phyloP scores from a whole-genome alignment of 306 rosid genomes.

The Begonia peltatifolia region DNA sequence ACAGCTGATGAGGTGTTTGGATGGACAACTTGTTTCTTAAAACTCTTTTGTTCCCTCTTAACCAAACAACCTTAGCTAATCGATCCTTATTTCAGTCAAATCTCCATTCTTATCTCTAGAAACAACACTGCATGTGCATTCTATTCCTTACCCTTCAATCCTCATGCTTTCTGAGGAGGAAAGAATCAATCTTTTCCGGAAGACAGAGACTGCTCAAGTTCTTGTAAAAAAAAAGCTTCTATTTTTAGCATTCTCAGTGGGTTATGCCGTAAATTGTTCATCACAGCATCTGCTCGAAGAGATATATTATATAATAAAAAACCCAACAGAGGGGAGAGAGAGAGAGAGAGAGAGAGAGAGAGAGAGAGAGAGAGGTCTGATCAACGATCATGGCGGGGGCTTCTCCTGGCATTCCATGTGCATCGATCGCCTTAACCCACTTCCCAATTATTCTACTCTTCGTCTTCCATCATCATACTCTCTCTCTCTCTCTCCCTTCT shows the following conservation, averaged over 20 bases:
- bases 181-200: constrained; percentile 34
- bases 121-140: constrained; percentile 80
- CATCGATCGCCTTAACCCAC: constrained; percentile 45
- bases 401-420: constrained; percentile 92
- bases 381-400: constrained; percentile 41
- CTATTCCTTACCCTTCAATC: constrained; percentile 10
- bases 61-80: too few species aligned
- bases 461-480: constrained; percentile 3
- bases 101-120: constrained; percentile 1
- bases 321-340: constrained; percentile 1
- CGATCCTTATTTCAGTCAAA: too few species aligned
- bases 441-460: constrained; percentile 20
- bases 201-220: too few species aligned
- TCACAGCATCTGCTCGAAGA: too few species aligned
- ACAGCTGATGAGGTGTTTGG: too few species aligned
- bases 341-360: constrained; percentile 21
- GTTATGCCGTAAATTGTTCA: too few species aligned
- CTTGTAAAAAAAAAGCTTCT: neutral
- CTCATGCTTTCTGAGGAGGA: constrained; percentile 30
- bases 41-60: too few species aligned
- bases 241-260: too few species aligned
- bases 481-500: constrained; percentile 1
- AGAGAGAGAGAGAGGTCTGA: constrained; percentile 14
- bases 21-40: too few species aligned
- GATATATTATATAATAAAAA: too few species aligned